Evolutionary conservation across 2,329 filamentous ascomycete species (phyloP).

Genomic region (Cladosporium sp.): DNA sequence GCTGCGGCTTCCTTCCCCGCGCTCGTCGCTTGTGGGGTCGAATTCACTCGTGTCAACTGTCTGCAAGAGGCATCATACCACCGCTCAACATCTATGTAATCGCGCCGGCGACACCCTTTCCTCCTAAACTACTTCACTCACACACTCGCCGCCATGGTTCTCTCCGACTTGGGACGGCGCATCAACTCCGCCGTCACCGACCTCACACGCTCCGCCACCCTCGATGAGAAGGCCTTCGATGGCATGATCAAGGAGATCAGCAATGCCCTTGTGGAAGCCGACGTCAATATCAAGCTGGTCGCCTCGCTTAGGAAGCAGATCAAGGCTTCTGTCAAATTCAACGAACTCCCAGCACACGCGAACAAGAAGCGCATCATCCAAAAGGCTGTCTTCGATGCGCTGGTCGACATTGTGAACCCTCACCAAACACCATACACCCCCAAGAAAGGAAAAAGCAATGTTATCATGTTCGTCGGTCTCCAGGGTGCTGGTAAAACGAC

Average conservation of each 20-base stretch:
- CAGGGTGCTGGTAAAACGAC: constrained; percentile 98
- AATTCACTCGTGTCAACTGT: constrained; percentile 13
- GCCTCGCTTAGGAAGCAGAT: constrained; percentile 90
- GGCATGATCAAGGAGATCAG: constrained; percentile 98
- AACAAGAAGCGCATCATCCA: constrained; percentile 99
- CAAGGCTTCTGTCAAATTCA: constrained; percentile 86
- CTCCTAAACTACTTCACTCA: neutral
- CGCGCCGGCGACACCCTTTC: neutral
- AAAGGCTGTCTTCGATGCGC: constrained; percentile 94
- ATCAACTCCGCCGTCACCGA: constrained; percentile 96
- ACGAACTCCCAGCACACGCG: constrained; percentile 80
- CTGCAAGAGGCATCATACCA: neutral
- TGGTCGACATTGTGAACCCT: constrained; percentile 91
- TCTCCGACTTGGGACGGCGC: constrained; percentile 96
- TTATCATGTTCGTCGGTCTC: constrained; percentile 99
- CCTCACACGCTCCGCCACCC: constrained; percentile 83
- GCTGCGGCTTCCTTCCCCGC: neutral
- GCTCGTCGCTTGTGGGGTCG: constrained; percentile 3
- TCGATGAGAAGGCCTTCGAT: constrained; percentile 98
- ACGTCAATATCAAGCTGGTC: constrained; percentile 94
- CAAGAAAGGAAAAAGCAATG: constrained; percentile 91
- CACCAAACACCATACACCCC: constrained; percentile 94
- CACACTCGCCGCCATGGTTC: constrained; percentile 66
- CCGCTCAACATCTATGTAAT: neutral
- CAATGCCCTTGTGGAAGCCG: constrained; percentile 88